Base-by-base conservation (phyloP, 768 basidiomycete species). In the Agaricus sinodeliciosus region DNA sequence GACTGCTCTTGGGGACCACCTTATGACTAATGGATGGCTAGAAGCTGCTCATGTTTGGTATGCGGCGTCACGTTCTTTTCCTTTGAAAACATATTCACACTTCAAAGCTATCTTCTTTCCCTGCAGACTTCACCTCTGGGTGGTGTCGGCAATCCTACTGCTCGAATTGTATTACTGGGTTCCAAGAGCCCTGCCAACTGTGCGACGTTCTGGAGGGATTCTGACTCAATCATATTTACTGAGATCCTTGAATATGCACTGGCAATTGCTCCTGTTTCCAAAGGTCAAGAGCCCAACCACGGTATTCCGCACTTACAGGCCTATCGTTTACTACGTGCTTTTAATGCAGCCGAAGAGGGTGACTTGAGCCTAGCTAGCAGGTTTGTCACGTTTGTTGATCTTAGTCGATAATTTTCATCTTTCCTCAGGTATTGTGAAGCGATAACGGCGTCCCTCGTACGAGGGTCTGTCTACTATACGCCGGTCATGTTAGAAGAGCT, bases 21-120 rank as follows among this genome's bases (percentile, higher is more conserved):
- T 99, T n/a, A 64, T 72, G 12, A 72, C 79, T 4, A 82, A 85
- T 58, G 77, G 86, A 31, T 83, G 89, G 70, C 68, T 81, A 8
- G 87, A 94, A 59, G 93, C 94, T 15, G 92, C 93, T 19, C 94
- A 98, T 73, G 81, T 75, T 54, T 99, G 96, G 95, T 97, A 62
- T 57, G 85, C 58, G 39, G 8, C 34, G 9, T 13, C 7, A 27
- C 19, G 2, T 43, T 37, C 26, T 27, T 28, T 5, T 26, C 26
- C 27, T 16, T 9, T 3, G 27, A 34, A 26, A n/a, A 4, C 45
- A 26, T 51, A 19, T 37, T 54, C 44, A 31, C 58, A 49, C 64
- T 18, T 19, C 48, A 7, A 58, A 95, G 92, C 63, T 93, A 94
- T 63, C 72, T 98, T 4, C 78, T 98, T 37, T 87, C 95, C 2